A percentile compares a stretch with the other conserved stretches of the same genome.
Conservation (phyloP, 208 protist species). For the Herpetomonas tarakana region DNA sequence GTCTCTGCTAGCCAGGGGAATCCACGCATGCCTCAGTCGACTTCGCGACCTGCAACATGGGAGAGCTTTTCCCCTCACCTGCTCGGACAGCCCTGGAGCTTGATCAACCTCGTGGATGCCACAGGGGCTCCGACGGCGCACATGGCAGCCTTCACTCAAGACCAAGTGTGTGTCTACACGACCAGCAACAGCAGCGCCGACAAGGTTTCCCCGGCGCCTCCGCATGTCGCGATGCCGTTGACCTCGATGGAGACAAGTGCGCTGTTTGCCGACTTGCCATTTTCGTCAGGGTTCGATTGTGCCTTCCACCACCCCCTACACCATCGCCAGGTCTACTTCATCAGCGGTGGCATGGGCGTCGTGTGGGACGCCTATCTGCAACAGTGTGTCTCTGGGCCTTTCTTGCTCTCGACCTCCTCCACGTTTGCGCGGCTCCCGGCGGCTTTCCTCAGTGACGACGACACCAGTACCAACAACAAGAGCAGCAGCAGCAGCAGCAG, state of each 20-base stretch:
- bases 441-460: constrained; percentile 29
- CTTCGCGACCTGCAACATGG: no score
- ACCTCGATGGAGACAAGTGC: background rate
- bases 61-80: no score
- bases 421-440: constrained; percentile 41
- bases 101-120: constrained; percentile 21
- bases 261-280: constrained; percentile 24
- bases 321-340: constrained; percentile 38
- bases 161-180: constrained; percentile 32
- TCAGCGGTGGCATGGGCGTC: constrained; percentile 33
- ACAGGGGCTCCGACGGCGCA: constrained; percentile 17
- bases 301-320: constrained; percentile 40
- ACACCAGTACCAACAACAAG: no score
- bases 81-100: constrained; percentile 25
- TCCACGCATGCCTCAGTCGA: no score
- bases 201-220: constrained; percentile 11
- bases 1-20: no score
- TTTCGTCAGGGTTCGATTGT: constrained; percentile 46
- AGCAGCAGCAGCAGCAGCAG: no score
- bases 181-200: no score
- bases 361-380: constrained; percentile 45
- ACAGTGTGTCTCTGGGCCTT: constrained; percentile 29
- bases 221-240: constrained; percentile 9
- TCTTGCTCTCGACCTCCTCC: constrained; percentile 15
- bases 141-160: constrained; percentile 27